These are phyloP conservation scores for Xylariaceae sp. DNA, from an alignment of 2,329 filamentous ascomycete species.

Conservation along the genomic window DNA sequence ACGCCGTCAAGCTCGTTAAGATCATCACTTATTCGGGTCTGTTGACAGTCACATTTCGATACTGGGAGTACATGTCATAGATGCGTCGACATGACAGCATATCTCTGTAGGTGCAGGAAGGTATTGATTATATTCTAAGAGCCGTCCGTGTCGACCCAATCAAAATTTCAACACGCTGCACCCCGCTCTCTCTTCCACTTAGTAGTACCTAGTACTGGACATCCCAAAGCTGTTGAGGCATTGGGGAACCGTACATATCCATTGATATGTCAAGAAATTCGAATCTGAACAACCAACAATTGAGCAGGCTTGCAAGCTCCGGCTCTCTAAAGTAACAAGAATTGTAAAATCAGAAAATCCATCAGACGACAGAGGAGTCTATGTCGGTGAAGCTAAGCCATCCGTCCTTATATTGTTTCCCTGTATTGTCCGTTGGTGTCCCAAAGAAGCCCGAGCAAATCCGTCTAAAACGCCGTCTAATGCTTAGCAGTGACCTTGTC, in stretches of 20 bases:
- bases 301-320: conserved; percentile 7
- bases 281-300: neutral
- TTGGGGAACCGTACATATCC: neutral
- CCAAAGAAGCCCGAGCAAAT: conserved; percentile 30
- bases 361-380: conserved; percentile 15
- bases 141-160: too few relatives aligned
- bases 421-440: conserved; percentile 29
- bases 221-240: conserved; percentile 12
- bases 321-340: conserved; percentile 10
- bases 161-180: too few relatives aligned
- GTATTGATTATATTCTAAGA: neutral
- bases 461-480: conserved; percentile 54
- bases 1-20: too few relatives aligned
- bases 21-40: too few relatives aligned
- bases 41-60: too few relatives aligned
- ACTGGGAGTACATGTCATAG: neutral
- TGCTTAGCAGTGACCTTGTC: conserved; percentile 71
- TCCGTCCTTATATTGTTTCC: conserved; percentile 20
- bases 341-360: conserved; percentile 10
- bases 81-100: neutral
- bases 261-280: neutral
- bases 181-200: neutral
- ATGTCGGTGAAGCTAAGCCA: conserved; percentile 19
- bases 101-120: neutral
- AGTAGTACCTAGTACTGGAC: neutral